Evolutionary conservation across 2,329 filamentous ascomycete genomes (phyloP), one percentile per base, ranked within the genome.

Genomic region (Coniella vitis): DNA sequence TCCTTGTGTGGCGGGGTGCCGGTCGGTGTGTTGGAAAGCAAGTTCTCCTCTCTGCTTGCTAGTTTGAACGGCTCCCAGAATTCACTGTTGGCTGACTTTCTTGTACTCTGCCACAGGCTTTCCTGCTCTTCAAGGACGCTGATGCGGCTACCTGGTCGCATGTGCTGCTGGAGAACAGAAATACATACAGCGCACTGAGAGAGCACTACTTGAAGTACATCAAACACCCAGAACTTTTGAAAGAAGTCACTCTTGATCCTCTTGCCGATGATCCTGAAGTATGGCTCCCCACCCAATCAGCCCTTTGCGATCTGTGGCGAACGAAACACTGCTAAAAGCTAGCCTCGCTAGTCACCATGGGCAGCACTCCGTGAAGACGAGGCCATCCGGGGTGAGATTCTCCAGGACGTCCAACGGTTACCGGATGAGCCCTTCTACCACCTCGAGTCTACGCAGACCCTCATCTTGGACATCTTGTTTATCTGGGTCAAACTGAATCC

Each of bases 401-500:
- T 86, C 49, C 93, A 97, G 68, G 93, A 98, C 69, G 90, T 98
- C 16, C 86, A 93, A 58, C 79, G 93, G 55, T 87, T 97, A 65
- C 93, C 91, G 5, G 93, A 96, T 58, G 90, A 93, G 60, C 79
- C 81, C 40, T 94, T 91, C 63, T 98, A 97, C 60, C 89, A 90
- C 49, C 79, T 90, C 57, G 79, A 84, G 12, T 70, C 75, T 13
- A 87, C 87, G 1, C 93, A 97, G 64, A 76, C 74, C 37, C 86
- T 88, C 66, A 83, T 98, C 58, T 70, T 94, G 29, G 87, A 98
- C 61, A 83, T 96, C 29, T 73, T 98, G 31, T 98, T 97, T 66
- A 79, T 98, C 56, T 97, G 90, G 68, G 93, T 90, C 69, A 97
- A 95, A 66, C 77, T 94, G 46, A 88, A 97, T 61, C 88, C 88